A percentile compares a stretch with the other conserved stretches of the same genome.
Evolutionary conservation across 1,284 basidiomycete genomes (phyloP).

Genomic region (Rhodotorula sp.): DNA sequence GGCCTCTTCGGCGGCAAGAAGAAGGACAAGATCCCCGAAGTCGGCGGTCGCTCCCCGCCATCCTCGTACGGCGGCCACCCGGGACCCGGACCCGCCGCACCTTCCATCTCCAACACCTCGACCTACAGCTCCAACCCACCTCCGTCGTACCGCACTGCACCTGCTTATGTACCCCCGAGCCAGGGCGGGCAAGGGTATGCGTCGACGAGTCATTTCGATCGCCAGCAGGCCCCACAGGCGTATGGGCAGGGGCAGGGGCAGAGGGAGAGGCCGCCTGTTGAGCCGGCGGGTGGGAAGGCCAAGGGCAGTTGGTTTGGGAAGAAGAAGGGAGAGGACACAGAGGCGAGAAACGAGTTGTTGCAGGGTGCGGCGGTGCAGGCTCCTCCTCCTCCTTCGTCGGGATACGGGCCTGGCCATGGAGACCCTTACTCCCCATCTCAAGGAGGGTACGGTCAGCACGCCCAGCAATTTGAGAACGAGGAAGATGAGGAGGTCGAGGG

Average conservation of each 20-base stretch:
- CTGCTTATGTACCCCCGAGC: constrained; percentile 29
- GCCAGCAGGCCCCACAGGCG: constrained; percentile 7
- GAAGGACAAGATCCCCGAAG: constrained; percentile 40
- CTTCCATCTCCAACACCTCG: constrained; percentile 13
- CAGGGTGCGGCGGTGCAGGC: constrained; percentile 24
- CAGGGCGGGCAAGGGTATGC: constrained; percentile 35
- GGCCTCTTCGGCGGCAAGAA: constrained; percentile 41
- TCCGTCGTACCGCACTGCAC: constrained; percentile 32
- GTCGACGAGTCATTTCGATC: constrained; percentile 20
- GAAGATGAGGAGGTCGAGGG: constrained; percentile 95
- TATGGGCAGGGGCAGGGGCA: constrained; percentile 9
- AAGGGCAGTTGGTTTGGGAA: constrained; percentile 32
- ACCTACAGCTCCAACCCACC: constrained; percentile 10
- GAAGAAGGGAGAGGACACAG: constrained; percentile 19
- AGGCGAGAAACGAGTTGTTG: constrained; percentile 24
- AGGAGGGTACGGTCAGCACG: constrained; percentile 3
- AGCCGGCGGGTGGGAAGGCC: constrained; percentile 7
- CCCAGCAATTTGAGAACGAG: constrained; percentile 57
- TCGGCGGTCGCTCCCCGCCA: not conserved
- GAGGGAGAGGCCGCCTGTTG: not conserved
- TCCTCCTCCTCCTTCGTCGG: not conserved
- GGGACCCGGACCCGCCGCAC: not conserved
- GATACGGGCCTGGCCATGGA: not conserved
- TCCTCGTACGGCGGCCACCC: not conserved
- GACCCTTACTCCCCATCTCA: not conserved